Evolutionary conservation across 164 flowering plant species (phyloP).

Genomic region (Vitis labrusca): DNA sequence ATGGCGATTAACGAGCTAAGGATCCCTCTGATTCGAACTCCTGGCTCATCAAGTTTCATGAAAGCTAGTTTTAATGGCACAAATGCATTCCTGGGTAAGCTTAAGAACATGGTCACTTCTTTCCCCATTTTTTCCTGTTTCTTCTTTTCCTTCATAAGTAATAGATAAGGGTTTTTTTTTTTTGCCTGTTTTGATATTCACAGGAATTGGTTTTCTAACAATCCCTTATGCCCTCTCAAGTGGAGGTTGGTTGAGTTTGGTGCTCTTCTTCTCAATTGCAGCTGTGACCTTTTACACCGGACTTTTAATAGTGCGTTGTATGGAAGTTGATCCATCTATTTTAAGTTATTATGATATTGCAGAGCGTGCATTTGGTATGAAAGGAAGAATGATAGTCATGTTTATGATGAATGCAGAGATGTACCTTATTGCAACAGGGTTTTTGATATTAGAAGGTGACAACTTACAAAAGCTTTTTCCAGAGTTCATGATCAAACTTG

Average conservation of each 20-base stretch:
- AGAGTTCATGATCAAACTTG: constrained; percentile 6
- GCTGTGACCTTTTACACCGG: constrained; percentile 29
- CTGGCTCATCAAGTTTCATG: constrained; percentile 6
- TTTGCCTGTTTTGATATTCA: no score
- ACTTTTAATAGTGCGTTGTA: constrained; percentile 26
- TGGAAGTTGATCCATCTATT: constrained; percentile 31
- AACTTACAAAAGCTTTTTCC: constrained; percentile 27
- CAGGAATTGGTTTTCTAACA: constrained; percentile 35
- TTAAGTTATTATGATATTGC: constrained; percentile 38
- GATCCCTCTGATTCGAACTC: constrained; percentile 1
- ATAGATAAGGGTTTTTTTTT: no score
- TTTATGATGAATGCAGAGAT: constrained; percentile 28
- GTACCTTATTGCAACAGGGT: constrained; percentile 35
- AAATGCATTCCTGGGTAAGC: constrained; percentile 20
- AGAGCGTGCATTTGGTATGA: constrained; percentile 31
- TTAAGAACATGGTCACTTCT: no score
- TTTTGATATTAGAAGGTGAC: constrained; percentile 16
- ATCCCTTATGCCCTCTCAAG: constrained; percentile 42
- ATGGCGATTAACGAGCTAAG: constrained; percentile 2
- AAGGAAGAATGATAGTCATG: constrained; percentile 26
- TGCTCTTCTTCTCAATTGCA: constrained; percentile 17
- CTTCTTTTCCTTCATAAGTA: no score
- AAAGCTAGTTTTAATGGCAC: constrained; percentile 21
- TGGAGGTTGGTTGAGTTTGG: constrained; percentile 44
- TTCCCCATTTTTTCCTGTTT: background rate